Conservation (phyloP, 2,329 filamentous ascomycete species). For the Lasiodiplodia hormozganensis region DNA sequence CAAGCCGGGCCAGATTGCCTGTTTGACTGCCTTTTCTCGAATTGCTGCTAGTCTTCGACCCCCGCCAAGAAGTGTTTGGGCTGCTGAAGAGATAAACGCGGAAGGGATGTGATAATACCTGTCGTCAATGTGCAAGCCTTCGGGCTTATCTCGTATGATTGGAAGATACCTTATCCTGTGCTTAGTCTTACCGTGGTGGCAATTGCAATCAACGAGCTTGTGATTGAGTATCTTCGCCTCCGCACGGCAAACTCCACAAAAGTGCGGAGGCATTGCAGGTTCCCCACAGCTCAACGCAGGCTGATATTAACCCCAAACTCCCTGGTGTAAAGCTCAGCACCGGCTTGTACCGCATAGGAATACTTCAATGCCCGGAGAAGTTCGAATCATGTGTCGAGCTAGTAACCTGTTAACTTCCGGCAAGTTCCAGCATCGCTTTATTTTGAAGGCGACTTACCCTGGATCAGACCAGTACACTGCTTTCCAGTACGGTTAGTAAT, state of each 20-base stretch:
- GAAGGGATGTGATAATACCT: background rate
- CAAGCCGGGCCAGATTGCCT: constrained; percentile 19
- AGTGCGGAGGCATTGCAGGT: background rate
- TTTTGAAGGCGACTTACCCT: background rate
- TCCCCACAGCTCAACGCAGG: background rate
- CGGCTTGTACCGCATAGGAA: no score
- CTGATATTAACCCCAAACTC: background rate
- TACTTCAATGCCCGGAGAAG: no score
- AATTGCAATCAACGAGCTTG: background rate
- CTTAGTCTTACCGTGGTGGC: background rate
- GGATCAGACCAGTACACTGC: background rate
- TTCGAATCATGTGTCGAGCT: no score
- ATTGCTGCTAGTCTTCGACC: background rate
- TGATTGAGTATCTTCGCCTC: background rate
- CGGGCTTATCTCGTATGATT: background rate
- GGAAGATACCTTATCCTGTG: background rate
- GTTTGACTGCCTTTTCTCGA: background rate
- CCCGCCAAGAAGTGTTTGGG: background rate
- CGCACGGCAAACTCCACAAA: background rate
- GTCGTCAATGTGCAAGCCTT: background rate
- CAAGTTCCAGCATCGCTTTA: background rate
- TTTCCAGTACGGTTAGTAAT: background rate
- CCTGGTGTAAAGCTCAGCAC: background rate
- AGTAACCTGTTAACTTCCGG: no score
- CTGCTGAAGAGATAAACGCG: constrained; percentile 9